phyloP scores from a whole-genome alignment of 2,329 filamentous ascomycete genomes.

The Kalmusia sp. region DNA sequence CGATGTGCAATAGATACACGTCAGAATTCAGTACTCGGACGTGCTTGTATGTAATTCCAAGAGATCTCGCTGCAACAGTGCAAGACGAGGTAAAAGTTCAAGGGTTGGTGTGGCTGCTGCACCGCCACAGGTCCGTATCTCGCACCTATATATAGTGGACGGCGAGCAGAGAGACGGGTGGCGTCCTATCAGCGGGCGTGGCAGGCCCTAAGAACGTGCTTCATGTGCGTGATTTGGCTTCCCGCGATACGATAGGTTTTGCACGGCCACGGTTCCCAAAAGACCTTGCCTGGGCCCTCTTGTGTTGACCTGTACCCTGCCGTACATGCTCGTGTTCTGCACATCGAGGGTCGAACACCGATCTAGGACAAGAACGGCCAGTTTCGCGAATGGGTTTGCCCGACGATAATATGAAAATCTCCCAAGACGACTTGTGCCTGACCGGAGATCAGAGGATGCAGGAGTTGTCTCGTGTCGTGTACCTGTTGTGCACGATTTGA shows the following conservation, averaged over 20 bases:
- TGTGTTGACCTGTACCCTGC: slow-evolving; percentile 30
- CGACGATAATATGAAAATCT: background rate
- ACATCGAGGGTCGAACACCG: slow-evolving; percentile 16
- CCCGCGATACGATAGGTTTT: slow-evolving; percentile 18
- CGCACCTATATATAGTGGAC: slow-evolving; percentile 20
- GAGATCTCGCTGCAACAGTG: slow-evolving; percentile 14
- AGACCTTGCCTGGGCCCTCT: slow-evolving; percentile 27
- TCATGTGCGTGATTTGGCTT: slow-evolving; percentile 21
- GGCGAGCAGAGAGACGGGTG: slow-evolving; percentile 16
- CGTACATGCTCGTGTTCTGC: slow-evolving; percentile 14
- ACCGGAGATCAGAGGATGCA: slow-evolving; percentile 29
- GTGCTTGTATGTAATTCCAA: slow-evolving; percentile 4
- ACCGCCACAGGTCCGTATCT: slow-evolving; percentile 26
- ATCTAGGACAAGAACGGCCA: slow-evolving; percentile 23
- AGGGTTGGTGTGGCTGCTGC: slow-evolving; percentile 15
- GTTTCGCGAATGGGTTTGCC: slow-evolving; percentile 33
- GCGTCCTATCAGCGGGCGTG: slow-evolving; percentile 14
- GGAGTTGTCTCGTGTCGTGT: slow-evolving; percentile 28
- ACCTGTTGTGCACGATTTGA: slow-evolving; percentile 12
- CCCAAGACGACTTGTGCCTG: slow-evolving; percentile 20
- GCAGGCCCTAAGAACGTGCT: slow-evolving; percentile 14
- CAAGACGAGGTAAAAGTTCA: slow-evolving; percentile 12
- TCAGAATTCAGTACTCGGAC: slow-evolving; percentile 12
- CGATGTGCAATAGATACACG: slow-evolving; percentile 32
- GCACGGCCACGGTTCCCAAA: slow-evolving; percentile 32